Evolutionary conservation across 1,284 basidiomycete species (phyloP), one percentile per base, ranked within the genome.

Genomic region (Sphagnurus paluster): DNA sequence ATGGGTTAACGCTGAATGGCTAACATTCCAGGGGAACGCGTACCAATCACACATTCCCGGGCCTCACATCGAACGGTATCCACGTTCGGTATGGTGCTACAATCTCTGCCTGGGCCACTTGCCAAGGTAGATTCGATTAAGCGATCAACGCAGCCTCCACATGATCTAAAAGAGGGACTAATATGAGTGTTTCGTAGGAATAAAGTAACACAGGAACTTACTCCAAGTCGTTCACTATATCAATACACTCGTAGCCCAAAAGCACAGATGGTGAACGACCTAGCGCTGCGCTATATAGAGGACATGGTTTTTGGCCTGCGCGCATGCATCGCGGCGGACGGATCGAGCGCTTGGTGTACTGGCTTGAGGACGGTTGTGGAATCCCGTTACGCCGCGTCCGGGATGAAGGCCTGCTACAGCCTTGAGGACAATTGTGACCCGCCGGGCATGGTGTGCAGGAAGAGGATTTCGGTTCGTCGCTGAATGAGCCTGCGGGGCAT

Each of bases 81-180:
- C n/a, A 61, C 57, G 36, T 57, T 49, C 5, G 60, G 56, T 29
- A 63, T 64, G 11, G 54, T 51, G 42, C 57, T 62, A 43, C 60
- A 64, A 39, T 64, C 62, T 19, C 57, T 39, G 1, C 59, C 60
- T 20, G 49, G 50, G 28, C 53, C 50, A 5, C 20, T 24, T 25
- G 49, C 47, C 10, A 32, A 45, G 28, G 39, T n/a, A 9, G 44
- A 47, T 11, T 52, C 48, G 20, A 30, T 17, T 6, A 52, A 50
- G 9, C 52, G 41, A 11, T 48, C 39, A n/a, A 56, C 48, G 35
- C 62, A 64, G 2, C 58, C 61, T 5, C 61, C 61, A 29, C 61
- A 62, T 11, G 59, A 61, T 42, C 59, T 60, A 40, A 33, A 33
- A 14, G 30, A 8, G 2, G 33, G 13, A 14, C n/a, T 5, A 25